Evolutionary conservation across 805 yeast species (phyloP), one percentile per base, ranked within the genome.

Genomic region (Yarrowia deformans): DNA sequence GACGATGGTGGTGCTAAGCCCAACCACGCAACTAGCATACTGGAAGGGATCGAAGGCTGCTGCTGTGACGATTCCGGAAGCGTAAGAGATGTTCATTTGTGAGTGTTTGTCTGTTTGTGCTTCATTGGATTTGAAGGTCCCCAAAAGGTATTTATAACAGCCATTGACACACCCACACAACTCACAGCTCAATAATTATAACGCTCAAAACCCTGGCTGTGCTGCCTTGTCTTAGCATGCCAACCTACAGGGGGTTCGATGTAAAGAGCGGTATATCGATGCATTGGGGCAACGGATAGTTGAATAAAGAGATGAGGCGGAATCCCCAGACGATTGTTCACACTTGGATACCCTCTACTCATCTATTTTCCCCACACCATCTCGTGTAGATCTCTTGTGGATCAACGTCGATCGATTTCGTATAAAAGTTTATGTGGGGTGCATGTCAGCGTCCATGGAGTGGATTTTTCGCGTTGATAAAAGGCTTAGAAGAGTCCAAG

Each of bases 171-270:
- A 23, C 29, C 2, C 29, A 23, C n/a, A 23, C 29, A 23, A 23
- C 29, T 23, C 4, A 23, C 29, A 23, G 29, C 29, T 23, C 29
- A 23, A 23, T 23, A 5, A 3, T 10, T 18, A 54, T 39, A 18
- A 8, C 45, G 45, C 45, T 54, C 32, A 19, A 37, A 37, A 54
- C 60, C 60, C 60, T 54, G 60, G 60, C 60, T 37, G 29, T 23
- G 60, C 60, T 19, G 43, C 29, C 29, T 52, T 52, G 58, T 52
- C 58, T 52, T 52, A 52, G 58, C 58, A 52, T 35, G 42, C n/a
- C 32, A 52, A 52, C 56, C 29, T 50, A 52, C 58, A 52, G 58
- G 58, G 58, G 58, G 42, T 35, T 13, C 18, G 29, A 5, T 13
- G n/a, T 18, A 52, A 32, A 35, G 14, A 35, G 58, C 43, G 43